Conservation (phyloP, 148 eudicot species). For the Chenopodium formosanum region DNA sequence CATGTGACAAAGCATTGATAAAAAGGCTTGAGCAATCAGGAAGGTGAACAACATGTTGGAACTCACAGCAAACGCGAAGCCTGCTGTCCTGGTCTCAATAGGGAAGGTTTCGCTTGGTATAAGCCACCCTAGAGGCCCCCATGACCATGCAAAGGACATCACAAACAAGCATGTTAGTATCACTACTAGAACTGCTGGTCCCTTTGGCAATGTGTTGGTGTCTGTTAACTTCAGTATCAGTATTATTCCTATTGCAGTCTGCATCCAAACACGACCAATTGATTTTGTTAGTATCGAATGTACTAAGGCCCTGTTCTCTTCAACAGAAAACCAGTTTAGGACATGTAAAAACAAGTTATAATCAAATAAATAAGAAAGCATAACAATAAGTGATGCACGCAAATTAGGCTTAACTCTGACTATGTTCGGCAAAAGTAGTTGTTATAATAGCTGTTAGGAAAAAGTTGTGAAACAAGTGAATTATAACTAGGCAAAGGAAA, state of each 20-base stretch:
- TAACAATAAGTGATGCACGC: background rate
- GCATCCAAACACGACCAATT: constrained; percentile 3
- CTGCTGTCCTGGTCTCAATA: constrained; percentile 48
- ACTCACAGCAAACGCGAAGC: constrained; percentile 40
- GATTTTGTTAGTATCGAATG: background rate
- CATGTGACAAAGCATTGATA: constrained; percentile 53
- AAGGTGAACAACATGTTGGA: constrained; percentile 56
- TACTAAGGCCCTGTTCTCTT: too few species aligned
- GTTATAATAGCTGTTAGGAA: too few species aligned
- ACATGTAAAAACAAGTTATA: too few species aligned
- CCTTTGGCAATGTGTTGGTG: constrained; percentile 31
- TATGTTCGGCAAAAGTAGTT: too few species aligned
- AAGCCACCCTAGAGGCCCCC: constrained; percentile 63
- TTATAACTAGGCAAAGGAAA: too few species aligned
- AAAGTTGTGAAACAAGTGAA: too few species aligned
- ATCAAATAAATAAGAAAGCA: too few species aligned
- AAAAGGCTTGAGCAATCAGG: constrained; percentile 49
- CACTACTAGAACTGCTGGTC: constrained; percentile 44
- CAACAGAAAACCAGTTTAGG: too few species aligned
- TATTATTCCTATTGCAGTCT: constrained; percentile 49
- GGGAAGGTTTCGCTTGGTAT: constrained; percentile 55
- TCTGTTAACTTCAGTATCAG: constrained; percentile 32
- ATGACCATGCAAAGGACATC: constrained; percentile 68
- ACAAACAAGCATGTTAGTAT: constrained; percentile 54
- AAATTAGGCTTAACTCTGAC: background rate